A percentile compares a stretch with the other conserved stretches of the same genome.
Evolutionary conservation across 2,329 filamentous ascomycete species (phyloP).

Genomic region (Clarireedia hainanense): DNA sequence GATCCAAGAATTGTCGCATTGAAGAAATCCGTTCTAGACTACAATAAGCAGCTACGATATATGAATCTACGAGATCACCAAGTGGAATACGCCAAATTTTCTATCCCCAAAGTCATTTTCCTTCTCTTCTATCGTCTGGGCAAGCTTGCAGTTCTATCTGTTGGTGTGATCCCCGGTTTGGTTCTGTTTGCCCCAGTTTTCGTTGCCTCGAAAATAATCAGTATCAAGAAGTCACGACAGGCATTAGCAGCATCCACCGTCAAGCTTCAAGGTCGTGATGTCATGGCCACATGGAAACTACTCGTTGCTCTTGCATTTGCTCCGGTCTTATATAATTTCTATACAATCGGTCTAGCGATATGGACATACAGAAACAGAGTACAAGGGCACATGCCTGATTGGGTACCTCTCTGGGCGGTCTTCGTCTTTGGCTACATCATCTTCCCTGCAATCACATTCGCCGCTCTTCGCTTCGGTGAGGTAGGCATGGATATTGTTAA

Average conservation of each 20-base stretch:
- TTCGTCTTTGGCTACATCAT: slow-evolving; percentile 68
- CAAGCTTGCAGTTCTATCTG: slow-evolving; percentile 67
- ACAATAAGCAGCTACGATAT: slow-evolving; percentile 53
- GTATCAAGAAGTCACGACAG: slow-evolving; percentile 66
- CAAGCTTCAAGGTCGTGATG: slow-evolving; percentile 79
- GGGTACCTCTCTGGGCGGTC: slow-evolving; percentile 71
- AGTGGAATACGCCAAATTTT: slow-evolving; percentile 40
- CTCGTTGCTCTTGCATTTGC: slow-evolving; percentile 80
- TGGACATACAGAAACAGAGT: slow-evolving; percentile 77
- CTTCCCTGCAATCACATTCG: slow-evolving; percentile 85
- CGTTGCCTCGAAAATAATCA: slow-evolving; percentile 69
- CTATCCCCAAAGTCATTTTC: slow-evolving; percentile 46
- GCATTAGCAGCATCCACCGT: slow-evolving; percentile 79
- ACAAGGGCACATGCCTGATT: slow-evolving; percentile 72
- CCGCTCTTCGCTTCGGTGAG: slow-evolving; percentile 88
- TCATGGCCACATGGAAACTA: slow-evolving; percentile 84
- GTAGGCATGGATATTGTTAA: slow-evolving; percentile 99
- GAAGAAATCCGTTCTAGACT: slow-evolving; percentile 27
- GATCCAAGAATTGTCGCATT: slow-evolving; percentile 12
- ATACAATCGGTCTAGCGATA: slow-evolving; percentile 65
- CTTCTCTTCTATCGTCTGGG: slow-evolving; percentile 72
- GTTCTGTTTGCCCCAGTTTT: slow-evolving; percentile 85
- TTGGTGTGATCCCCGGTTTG: slow-evolving; percentile 78
- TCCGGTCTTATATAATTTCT: slow-evolving; percentile 74
- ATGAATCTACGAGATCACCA: slow-evolving; percentile 15